Base-by-base conservation (phyloP, 371 early-diverging fungal genomes). In the Parasitella parasitica region DNA sequence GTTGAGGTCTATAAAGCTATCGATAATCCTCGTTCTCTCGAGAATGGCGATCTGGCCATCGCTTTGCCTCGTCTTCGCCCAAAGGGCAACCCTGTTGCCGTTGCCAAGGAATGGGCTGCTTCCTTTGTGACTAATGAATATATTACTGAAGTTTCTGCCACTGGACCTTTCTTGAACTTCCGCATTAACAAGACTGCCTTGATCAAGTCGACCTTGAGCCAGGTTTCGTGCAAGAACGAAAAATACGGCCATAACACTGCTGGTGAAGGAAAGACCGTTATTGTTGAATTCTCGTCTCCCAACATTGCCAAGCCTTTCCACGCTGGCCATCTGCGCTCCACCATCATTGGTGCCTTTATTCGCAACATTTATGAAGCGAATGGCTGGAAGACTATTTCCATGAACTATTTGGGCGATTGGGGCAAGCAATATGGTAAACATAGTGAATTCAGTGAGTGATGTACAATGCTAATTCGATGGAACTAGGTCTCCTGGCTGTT, bases 281-380 rank as follows among this genome's bases (percentile, higher is more conserved):
- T 99, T 32, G 90, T 98, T 56, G 99, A 99, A 59, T 99, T 90
- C 78, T 90, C 91, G 58, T 92, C 93, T 54, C 99, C 99, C 64
- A 99, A 99, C 78, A 98, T 99, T 62, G 99, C 99, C 38, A 99
- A 99, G 76, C 96, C 97, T 34, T 98, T 99, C 90, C 99, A 99
- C 70, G 96, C 95, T 52, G 99, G 99, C 26, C 99, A 99, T 73
- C 82, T 99, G 75, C 89, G 99, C 55, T 93, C 95, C 38, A 99
- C 99, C 6, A 95, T 99, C 66, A 91, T 99, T 60, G 99, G 99
- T 41, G 92, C 93, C 69, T 97, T 99, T 72, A 78, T 97, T 39
- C 80, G 86, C 48, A 91, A 96, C 46, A 80, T 93, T 4, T 84
- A 93, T 64, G 80, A 86, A 37, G 92, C 91, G 24, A 86, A 88